A percentile compares a stretch with the other conserved stretches of the same genome.
phyloP scores from a whole-genome alignment of 805 yeast species.

The Ogataea minuta region DNA sequence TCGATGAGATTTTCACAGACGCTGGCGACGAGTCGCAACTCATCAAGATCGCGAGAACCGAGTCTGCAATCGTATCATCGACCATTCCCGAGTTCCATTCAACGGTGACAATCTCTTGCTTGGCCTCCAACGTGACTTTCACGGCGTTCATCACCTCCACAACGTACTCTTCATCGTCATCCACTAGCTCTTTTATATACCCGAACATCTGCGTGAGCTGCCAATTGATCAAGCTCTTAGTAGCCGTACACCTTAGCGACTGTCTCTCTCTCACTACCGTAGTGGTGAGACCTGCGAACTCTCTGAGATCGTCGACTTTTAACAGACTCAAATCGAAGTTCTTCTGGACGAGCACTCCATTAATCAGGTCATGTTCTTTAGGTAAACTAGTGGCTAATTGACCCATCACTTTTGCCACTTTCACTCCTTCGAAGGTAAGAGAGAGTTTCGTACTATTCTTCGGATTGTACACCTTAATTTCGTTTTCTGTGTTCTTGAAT shows the following conservation, averaged over 20 bases:
- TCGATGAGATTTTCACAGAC: conserved; percentile 82
- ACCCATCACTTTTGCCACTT: conserved; percentile 72
- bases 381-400: conserved; percentile 47
- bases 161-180: conserved; percentile 48
- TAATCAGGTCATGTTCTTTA: conserved; percentile 43
- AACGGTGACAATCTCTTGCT: conserved; percentile 53
- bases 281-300: conserved; percentile 81
- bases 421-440: conserved; percentile 77
- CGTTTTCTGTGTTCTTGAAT: conserved; percentile 81
- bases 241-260: conserved; percentile 73
- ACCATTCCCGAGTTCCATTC: conserved; percentile 90
- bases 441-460: conserved; percentile 80
- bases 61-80: conserved; percentile 92
- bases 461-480: conserved; percentile 89
- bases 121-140: conserved; percentile 45
- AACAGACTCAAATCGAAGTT: conserved; percentile 85
- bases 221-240: conserved; percentile 77
- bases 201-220: conserved; percentile 97
- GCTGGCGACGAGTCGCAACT: conserved; percentile 95
- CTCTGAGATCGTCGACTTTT: conserved; percentile 83
- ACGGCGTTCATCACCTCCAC: conserved; percentile 65
- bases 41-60: conserved; percentile 83
- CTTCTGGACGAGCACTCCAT: conserved; percentile 87
- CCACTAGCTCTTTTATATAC: conserved; percentile 59
- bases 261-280: conserved; percentile 83